A percentile compares a stretch with the other conserved stretches of the same genome.
These are phyloP conservation scores for Alternaria viburni DNA, from an alignment of 2,329 filamentous ascomycete genomes.

Conservation along the genomic window DNA sequence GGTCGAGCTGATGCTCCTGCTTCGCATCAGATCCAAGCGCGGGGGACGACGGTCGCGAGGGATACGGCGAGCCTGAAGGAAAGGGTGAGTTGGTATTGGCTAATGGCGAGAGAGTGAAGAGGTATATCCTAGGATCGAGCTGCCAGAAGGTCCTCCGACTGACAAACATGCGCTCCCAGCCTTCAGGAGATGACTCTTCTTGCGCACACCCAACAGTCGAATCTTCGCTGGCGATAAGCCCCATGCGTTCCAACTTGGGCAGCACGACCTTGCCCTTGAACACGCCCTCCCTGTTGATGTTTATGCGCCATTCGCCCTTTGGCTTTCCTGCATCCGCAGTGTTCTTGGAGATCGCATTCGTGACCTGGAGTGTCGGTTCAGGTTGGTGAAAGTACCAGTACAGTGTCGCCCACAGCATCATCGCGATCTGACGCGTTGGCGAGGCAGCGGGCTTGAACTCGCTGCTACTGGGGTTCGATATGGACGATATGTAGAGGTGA, in stretches of 20 bases:
- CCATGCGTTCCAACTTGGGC: conserved; percentile 93
- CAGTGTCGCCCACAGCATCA: conserved; percentile 94
- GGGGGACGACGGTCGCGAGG: conserved; percentile 60
- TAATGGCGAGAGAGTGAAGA: conserved; percentile 79
- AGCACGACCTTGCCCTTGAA: conserved; percentile 82
- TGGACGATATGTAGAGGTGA: conserved; percentile 87
- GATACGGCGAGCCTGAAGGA: conserved; percentile 57
- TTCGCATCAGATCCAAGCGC: conserved; percentile 34
- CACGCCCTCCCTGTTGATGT: conserved; percentile 85
- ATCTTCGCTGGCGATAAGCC: conserved; percentile 77
- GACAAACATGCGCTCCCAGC: conserved; percentile 83
- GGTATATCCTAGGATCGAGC: conserved; percentile 81
- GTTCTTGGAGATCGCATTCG: conserved; percentile 66
- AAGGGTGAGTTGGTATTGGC: conserved; percentile 55
- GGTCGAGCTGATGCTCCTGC: conserved; percentile 39
- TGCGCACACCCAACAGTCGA: conserved; percentile 73
- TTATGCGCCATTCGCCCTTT: conserved; percentile 84
- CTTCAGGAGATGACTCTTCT: conserved; percentile 66
- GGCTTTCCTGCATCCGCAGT: conserved; percentile 74
- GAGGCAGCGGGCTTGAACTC: conserved; percentile 83
- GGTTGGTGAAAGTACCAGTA: conserved; percentile 98
- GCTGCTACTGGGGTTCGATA: conserved; percentile 79
- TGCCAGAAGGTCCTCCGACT: conserved; percentile 89
- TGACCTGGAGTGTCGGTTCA: conserved; percentile 69
- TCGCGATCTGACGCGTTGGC: conserved; percentile 86